phyloP scores from a whole-genome alignment of 495 filamentous ascomycete species.

The Penicillium canescens region DNA sequence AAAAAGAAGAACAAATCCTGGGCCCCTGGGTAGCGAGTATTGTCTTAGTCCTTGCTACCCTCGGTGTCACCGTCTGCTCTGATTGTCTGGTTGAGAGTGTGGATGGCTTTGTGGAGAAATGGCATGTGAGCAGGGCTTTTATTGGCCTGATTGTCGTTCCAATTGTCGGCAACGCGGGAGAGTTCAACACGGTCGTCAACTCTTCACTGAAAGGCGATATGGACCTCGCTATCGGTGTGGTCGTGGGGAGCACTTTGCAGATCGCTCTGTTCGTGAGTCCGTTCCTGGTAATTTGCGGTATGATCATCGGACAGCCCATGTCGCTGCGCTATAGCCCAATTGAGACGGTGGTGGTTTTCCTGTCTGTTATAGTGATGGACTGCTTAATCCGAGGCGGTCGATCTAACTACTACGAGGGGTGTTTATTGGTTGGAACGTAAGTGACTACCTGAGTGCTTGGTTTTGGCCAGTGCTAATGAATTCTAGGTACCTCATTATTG shows the following conservation, averaged over 20 bases:
- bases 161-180: constrained; percentile 28
- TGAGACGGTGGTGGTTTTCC: constrained; percentile 32
- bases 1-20: constrained; percentile 11
- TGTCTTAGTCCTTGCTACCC: constrained; percentile 23
- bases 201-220: constrained; percentile 27
- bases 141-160: constrained; percentile 36
- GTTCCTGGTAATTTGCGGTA: constrained; percentile 42
- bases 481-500: constrained; percentile 68
- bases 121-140: constrained; percentile 24
- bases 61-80: constrained; percentile 31
- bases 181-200: constrained; percentile 20
- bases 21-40: constrained; percentile 16
- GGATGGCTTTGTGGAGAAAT: constrained; percentile 21
- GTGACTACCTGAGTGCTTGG: background rate
- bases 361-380: constrained; percentile 30
- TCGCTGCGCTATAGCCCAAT: constrained; percentile 37
- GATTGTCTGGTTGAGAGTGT: constrained; percentile 31
- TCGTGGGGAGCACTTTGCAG: constrained; percentile 28
- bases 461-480: background rate
- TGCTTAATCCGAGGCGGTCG: constrained; percentile 59
- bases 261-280: constrained; percentile 42
- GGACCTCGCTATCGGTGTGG: constrained; percentile 26
- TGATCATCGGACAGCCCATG: constrained; percentile 39
- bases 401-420: constrained; percentile 57
- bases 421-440: constrained; percentile 24